phyloP scores from a whole-genome alignment of 2,329 filamentous ascomycete species.

The Trichophyton verrucosum region DNA sequence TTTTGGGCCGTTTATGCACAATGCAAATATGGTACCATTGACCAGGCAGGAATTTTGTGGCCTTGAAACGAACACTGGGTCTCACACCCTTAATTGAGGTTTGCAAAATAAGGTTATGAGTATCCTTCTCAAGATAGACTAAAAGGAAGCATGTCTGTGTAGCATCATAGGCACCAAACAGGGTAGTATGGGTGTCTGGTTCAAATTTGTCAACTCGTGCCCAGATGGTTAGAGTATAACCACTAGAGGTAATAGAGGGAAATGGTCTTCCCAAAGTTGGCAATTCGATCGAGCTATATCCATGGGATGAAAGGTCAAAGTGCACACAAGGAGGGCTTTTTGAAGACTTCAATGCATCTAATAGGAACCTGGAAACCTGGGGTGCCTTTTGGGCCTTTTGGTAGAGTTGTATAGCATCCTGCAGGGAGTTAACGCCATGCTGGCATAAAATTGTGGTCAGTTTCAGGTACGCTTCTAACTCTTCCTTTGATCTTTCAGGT shows the following conservation, averaged over 20 bases:
- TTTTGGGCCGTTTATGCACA: slow-evolving; percentile 67
- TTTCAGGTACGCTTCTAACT: slow-evolving; percentile 49
- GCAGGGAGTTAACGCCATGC: slow-evolving; percentile 67
- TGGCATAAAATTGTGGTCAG: slow-evolving; percentile 57
- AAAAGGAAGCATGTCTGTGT: slow-evolving; percentile 89
- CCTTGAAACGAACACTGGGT: slow-evolving; percentile 89
- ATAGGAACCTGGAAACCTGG: slow-evolving; percentile 53
- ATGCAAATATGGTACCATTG: slow-evolving; percentile 90
- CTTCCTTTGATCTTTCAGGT: slow-evolving; percentile 41
- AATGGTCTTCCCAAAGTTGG: slow-evolving; percentile 75
- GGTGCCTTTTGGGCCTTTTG: slow-evolving; percentile 41
- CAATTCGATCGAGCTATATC: slow-evolving; percentile 82
- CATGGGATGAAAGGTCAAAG: slow-evolving; percentile 80
- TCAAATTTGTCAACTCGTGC: slow-evolving; percentile 81
- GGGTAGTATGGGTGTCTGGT: slow-evolving; percentile 70
- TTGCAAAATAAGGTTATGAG: slow-evolving; percentile 86
- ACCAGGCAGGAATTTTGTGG: slow-evolving; percentile 58
- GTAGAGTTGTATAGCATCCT: slow-evolving; percentile 69
- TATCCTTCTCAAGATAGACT: slow-evolving; percentile 87
- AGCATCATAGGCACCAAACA: slow-evolving; percentile 89
- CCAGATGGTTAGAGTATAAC: slow-evolving; percentile 88
- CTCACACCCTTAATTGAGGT: slow-evolving; percentile 77
- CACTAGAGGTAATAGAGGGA: slow-evolving; percentile 62
- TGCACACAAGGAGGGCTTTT: slow-evolving; percentile 76
- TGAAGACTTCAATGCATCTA: slow-evolving; percentile 61